phyloP scores from a whole-genome alignment of 208 protist species.

The Trypanosoma mega region DNA sequence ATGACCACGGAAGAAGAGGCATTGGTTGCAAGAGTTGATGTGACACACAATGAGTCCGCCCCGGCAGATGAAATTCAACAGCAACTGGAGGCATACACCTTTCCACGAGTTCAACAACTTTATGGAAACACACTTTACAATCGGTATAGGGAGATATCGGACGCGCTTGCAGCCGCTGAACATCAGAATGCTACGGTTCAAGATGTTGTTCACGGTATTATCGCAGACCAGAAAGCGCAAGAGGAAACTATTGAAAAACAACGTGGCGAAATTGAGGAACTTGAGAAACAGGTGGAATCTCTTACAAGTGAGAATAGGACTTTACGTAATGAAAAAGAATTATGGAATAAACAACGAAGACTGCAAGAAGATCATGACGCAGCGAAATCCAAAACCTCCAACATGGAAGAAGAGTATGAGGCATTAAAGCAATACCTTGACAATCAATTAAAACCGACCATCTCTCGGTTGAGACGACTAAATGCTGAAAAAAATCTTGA shows the following conservation, averaged over 20 bases:
- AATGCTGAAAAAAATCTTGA: conserved; percentile 2
- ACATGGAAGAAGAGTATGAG: conserved; percentile 17
- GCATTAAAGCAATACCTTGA: conserved; percentile 21
- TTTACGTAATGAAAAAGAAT: conserved; percentile 1
- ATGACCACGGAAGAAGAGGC: conserved; percentile 24
- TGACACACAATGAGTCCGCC: conserved; percentile 38
- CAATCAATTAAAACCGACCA: conserved; percentile 23
- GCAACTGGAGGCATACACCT: conserved; percentile 43
- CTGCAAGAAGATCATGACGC: no score
- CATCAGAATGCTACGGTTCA: conserved; percentile 28
- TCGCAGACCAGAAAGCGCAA: conserved; percentile 12
- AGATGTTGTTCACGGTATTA: conserved; percentile 29
- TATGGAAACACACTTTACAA: conserved; percentile 27
- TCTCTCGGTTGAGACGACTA: conserved; percentile 7
- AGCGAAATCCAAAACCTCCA: background rate
- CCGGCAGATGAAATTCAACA: conserved; percentile 32
- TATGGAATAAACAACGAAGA: background rate
- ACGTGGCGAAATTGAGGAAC: background rate
- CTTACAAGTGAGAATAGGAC: background rate
- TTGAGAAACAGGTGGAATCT: background rate
- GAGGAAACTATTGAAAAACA: conserved; percentile 13
- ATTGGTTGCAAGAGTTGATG: conserved; percentile 36
- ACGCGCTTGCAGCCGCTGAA: conserved; percentile 41
- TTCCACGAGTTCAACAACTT: conserved; percentile 32
- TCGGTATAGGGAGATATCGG: conserved; percentile 24